These are phyloP conservation scores for Russula compacta DNA, from an alignment of 768 basidiomycete genomes.

Conservation along the genomic window DNA sequence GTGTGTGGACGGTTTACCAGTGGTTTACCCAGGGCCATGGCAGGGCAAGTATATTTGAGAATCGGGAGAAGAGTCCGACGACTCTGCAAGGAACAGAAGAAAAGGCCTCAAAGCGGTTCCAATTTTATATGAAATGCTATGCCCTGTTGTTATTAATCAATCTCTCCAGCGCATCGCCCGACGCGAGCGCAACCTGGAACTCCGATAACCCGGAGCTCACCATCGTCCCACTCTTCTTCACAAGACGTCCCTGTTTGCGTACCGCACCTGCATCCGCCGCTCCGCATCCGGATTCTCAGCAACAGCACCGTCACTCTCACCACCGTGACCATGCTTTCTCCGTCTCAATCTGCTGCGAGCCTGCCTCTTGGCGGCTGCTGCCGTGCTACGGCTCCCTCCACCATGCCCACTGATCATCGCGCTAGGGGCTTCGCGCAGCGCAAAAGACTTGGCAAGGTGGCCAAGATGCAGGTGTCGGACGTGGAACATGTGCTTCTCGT, in stretches of 20 bases:
- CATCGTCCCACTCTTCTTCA: slow-evolving; percentile 73
- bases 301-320: background rate
- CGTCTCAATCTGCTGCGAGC: background rate
- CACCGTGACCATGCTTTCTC: slow-evolving; percentile 5
- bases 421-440: slow-evolving; percentile 74
- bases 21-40: no score
- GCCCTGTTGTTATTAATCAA: slow-evolving; percentile 30
- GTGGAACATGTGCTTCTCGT: slow-evolving; percentile 96
- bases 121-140: background rate
- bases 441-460: slow-evolving; percentile 88
- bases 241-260: slow-evolving; percentile 69
- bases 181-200: slow-evolving; percentile 57
- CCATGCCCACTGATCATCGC: slow-evolving; percentile 24
- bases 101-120: background rate
- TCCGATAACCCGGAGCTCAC: slow-evolving; percentile 55
- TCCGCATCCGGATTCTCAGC: slow-evolving; percentile 50
- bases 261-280: slow-evolving; percentile 82
- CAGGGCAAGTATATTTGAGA: background rate
- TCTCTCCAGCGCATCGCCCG: slow-evolving; percentile 52
- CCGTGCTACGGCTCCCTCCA: slow-evolving; percentile 8
- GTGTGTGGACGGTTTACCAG: no score
- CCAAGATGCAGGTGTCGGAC: slow-evolving; percentile 90
- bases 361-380: slow-evolving; percentile 12
- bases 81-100: no score
- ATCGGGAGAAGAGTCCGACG: background rate